Evolutionary conservation across 2,329 filamentous ascomycete species (phyloP).

Genomic region (Sordariomycetes sp.): DNA sequence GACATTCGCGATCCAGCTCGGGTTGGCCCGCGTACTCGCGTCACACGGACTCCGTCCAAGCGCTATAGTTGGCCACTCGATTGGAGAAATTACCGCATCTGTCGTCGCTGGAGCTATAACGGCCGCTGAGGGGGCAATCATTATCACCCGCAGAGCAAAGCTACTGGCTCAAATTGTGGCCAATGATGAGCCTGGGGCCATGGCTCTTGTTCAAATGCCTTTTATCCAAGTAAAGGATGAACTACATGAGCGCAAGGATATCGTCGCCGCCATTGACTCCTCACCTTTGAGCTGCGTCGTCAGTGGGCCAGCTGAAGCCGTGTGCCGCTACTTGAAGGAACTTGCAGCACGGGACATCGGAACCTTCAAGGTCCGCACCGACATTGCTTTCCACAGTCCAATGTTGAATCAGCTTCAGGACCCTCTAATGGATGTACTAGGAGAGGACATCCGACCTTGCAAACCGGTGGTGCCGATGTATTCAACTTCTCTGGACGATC

Average conservation of each 20-base stretch:
- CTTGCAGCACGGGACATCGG: slow-evolving; percentile 1
- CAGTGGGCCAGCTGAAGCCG: slow-evolving; percentile 1
- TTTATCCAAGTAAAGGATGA: neutral
- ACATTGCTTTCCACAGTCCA: slow-evolving; percentile 8
- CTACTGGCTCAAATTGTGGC: slow-evolving; percentile 3
- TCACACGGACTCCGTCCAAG: slow-evolving; percentile 1
- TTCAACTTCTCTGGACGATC: slow-evolving; percentile 5
- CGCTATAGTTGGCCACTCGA: slow-evolving; percentile 7
- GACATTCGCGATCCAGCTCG: slow-evolving; percentile 6
- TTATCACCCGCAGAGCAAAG: slow-evolving; percentile 3
- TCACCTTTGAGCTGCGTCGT: slow-evolving; percentile 6
- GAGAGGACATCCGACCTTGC: neutral
- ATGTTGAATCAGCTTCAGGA: slow-evolving; percentile 2
- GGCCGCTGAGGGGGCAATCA: slow-evolving; percentile 4
- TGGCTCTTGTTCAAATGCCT: slow-evolving; percentile 4
- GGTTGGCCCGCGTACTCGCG: slow-evolving; percentile 1
- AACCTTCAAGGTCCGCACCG: slow-evolving; percentile 4
- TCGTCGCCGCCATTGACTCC: slow-evolving; percentile 6
- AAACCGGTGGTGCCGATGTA: slow-evolving; percentile 2
- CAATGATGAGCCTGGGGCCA: slow-evolving; percentile 1
- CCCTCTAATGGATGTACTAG: slow-evolving; percentile 1
- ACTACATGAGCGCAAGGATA: neutral
- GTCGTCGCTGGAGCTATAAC: slow-evolving; percentile 6
- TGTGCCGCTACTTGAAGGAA: neutral
- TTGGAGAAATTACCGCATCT: slow-evolving; percentile 7